These are phyloP conservation scores for Cnidoscolus chayamansa DNA, from an alignment of 441 rosid species.

Conservation along the genomic window DNA sequence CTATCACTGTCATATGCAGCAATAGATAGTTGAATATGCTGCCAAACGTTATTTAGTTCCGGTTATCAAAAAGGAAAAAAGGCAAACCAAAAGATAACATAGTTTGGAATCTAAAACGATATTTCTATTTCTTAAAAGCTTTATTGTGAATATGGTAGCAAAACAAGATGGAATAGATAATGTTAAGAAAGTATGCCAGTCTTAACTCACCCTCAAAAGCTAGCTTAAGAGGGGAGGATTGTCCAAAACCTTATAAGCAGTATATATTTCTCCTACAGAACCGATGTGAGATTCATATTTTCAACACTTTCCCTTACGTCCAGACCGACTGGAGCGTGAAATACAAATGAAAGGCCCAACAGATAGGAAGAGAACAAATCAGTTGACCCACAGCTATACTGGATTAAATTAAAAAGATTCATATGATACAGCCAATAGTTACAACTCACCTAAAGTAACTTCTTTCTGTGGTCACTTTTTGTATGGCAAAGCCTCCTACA, in stretches of 20 bases:
- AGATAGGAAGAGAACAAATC: background rate
- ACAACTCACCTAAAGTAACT: conserved; percentile 79
- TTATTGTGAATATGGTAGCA: background rate
- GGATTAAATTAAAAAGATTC: background rate
- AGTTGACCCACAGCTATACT: background rate
- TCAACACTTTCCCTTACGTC: too few relatives aligned
- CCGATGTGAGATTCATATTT: too few relatives aligned
- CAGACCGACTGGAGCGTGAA: too few relatives aligned
- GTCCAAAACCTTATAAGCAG: too few relatives aligned
- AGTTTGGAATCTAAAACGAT: background rate
- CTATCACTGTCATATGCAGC: background rate
- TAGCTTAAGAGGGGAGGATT: too few relatives aligned
- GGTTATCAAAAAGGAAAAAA: background rate
- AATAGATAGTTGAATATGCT: too few relatives aligned
- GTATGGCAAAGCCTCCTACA: conserved; percentile 87
- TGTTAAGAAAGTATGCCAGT: too few relatives aligned
- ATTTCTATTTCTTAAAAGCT: too few relatives aligned
- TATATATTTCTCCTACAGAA: too few relatives aligned
- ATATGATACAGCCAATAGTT: background rate
- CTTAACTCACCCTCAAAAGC: too few relatives aligned
- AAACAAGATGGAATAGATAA: background rate
- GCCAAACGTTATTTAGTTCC: too few relatives aligned
- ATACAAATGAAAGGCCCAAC: too few relatives aligned
- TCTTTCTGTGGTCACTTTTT: conserved; percentile 67
- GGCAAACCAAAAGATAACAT: background rate